A percentile compares a stretch with the other conserved stretches of the same genome.
phyloP scores from a whole-genome alignment of 225 moss, liverwort and hornwort genomes.

The Asterella californica region DNA sequence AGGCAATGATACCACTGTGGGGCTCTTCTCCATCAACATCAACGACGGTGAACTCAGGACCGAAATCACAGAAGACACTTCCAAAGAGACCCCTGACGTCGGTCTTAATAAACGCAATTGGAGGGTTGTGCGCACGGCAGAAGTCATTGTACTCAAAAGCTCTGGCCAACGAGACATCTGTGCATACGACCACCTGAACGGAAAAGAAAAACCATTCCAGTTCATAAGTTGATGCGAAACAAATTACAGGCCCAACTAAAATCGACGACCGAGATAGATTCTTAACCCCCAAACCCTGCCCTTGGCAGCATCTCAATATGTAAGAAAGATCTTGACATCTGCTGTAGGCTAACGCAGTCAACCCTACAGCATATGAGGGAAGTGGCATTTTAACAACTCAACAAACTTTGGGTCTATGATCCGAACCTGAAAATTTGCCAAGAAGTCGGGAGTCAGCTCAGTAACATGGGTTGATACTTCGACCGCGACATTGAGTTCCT shows the following conservation, averaged over 20 bases:
- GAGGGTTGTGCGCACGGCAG: constrained; percentile 70
- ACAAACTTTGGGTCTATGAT: not conserved
- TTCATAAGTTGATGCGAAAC: not conserved
- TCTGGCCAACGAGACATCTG: constrained; percentile 51
- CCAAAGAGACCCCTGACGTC: constrained; percentile 84
- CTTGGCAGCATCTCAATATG: not conserved
- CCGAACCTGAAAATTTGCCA: constrained; percentile 45
- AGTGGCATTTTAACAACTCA: not conserved
- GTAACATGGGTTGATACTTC: constrained; percentile 46
- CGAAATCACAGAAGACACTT: constrained; percentile 89
- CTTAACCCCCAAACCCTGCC: no score
- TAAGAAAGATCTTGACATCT: not conserved
- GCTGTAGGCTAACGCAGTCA: not conserved
- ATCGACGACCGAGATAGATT: no score
- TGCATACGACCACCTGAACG: constrained; percentile 78
- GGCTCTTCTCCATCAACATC: constrained; percentile 96
- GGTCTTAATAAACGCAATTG: constrained; percentile 85
- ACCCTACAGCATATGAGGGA: not conserved
- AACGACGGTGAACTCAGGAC: constrained; percentile 71
- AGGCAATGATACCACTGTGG: constrained; percentile 81
- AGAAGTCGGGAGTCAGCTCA: constrained; percentile 61
- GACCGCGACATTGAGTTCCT: constrained; percentile 82
- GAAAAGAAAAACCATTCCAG: not conserved
- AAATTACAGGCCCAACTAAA: not conserved
- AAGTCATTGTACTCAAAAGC: constrained; percentile 72